phyloP scores from a whole-genome alignment of 139 green algal genomes.

The Asterochloris erici region DNA sequence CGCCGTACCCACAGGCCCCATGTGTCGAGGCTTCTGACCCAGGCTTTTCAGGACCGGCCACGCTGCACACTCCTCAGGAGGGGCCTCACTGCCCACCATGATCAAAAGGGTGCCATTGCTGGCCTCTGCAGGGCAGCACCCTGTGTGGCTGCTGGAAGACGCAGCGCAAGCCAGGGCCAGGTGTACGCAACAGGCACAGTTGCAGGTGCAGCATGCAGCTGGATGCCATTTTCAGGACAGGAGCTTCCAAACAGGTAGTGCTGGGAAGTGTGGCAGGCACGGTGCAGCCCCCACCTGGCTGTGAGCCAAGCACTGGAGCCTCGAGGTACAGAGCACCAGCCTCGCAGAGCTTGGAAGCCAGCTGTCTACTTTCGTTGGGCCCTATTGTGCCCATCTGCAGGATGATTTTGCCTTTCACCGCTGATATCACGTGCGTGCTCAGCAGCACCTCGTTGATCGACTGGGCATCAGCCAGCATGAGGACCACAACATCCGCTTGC shows the following conservation, averaged over 20 bases:
- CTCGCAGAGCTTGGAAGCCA: constrained; percentile 1
- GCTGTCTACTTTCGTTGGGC: constrained; percentile 13
- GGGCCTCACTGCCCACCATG: constrained; percentile 27
- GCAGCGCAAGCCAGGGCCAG: too few relatives aligned
- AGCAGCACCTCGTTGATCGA: constrained; percentile 27
- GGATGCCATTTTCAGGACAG: too few relatives aligned
- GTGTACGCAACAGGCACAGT: too few relatives aligned
- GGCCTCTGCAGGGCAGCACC: constrained; percentile 4
- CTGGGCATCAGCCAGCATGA: constrained; percentile 25
- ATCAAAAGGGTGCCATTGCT: constrained; percentile 29
- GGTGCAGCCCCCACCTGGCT: neutral
- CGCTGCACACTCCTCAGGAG: constrained; percentile 15
- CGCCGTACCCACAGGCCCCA: constrained; percentile 29
- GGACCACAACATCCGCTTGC: constrained; percentile 17
- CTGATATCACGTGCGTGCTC: neutral
- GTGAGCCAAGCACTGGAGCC: constrained; percentile 31
- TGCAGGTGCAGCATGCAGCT: too few relatives aligned
- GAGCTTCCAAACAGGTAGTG: too few relatives aligned
- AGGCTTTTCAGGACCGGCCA: constrained; percentile 27
- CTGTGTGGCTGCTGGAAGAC: too few relatives aligned
- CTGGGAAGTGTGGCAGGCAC: too few relatives aligned
- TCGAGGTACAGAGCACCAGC: constrained; percentile 30
- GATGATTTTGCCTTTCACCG: constrained; percentile 16
- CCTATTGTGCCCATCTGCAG: constrained; percentile 39
- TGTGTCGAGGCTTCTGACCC: constrained; percentile 17